These are phyloP conservation scores for Penicillium sp. DNA, from an alignment of 2,329 filamentous ascomycete genomes.

Conservation along the genomic window DNA sequence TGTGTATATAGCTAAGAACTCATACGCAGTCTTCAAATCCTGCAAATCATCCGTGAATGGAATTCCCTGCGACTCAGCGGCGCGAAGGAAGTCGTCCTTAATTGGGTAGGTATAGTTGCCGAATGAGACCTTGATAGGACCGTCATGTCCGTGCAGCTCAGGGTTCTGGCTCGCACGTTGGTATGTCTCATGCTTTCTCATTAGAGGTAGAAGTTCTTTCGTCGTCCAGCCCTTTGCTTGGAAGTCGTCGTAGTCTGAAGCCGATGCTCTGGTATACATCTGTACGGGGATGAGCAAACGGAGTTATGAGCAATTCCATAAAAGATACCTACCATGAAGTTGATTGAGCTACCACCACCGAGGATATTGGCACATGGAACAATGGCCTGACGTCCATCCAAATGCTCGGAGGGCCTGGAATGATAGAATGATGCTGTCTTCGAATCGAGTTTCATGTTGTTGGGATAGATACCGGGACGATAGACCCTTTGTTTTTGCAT, in stretches of 20 bases:
- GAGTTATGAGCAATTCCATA: background rate
- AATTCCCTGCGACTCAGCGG: conserved; percentile 71
- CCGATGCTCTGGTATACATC: conserved; percentile 73
- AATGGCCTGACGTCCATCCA: conserved; percentile 68
- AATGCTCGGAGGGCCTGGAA: conserved; percentile 70
- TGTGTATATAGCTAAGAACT: background rate
- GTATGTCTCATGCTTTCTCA: conserved; percentile 80
- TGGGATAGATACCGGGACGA: conserved; percentile 72
- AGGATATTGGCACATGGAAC: conserved; percentile 74
- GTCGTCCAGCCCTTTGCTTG: conserved; percentile 77
- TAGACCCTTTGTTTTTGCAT: conserved; percentile 55
- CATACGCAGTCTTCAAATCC: conserved; percentile 55
- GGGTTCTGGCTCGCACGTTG: conserved; percentile 63
- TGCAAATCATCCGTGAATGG: conserved; percentile 74
- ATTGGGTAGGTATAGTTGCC: conserved; percentile 79
- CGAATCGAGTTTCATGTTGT: conserved; percentile 76
- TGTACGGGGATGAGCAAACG: conserved; percentile 26
- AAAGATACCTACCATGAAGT: conserved; percentile 64
- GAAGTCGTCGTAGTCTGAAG: conserved; percentile 75
- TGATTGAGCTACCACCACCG: conserved; percentile 71
- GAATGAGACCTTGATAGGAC: conserved; percentile 79
- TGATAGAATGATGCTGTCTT: conserved; percentile 82
- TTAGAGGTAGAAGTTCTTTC: conserved; percentile 70
- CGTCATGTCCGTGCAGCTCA: conserved; percentile 70
- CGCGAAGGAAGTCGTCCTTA: conserved; percentile 76